Evolutionary conservation across 108 stramenopile genomes (phyloP).

Genomic region (Cylindrotheca fusiformis): DNA sequence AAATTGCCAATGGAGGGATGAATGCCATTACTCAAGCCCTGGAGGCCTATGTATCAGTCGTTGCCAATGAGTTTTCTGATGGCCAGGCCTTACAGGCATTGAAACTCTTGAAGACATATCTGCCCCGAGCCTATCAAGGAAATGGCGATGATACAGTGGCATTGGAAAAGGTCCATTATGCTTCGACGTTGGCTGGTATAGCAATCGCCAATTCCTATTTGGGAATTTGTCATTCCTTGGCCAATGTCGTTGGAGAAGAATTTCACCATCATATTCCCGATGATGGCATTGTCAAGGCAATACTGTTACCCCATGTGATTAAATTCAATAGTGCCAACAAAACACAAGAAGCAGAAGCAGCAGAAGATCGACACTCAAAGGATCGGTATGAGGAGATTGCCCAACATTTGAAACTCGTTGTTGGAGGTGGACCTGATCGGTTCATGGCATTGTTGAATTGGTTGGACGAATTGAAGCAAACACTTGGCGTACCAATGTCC

Average conservation of each 20-base stretch:
- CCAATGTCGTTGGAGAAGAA: slow-evolving; percentile 25
- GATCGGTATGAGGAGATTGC: slow-evolving; percentile 32
- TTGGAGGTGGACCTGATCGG: slow-evolving; percentile 14
- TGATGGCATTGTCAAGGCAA: slow-evolving; percentile 24
- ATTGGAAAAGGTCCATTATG: slow-evolving; percentile 25
- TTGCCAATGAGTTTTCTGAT: slow-evolving; percentile 33
- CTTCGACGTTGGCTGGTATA: slow-evolving; percentile 35
- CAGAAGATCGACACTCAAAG: slow-evolving; percentile 18
- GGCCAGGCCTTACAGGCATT: slow-evolving; percentile 31
- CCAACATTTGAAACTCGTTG: slow-evolving; percentile 18
- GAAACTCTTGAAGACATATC: slow-evolving; percentile 27
- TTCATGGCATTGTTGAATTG: slow-evolving; percentile 8
- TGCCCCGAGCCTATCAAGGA: slow-evolving; percentile 20
- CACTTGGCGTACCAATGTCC: slow-evolving; percentile 20
- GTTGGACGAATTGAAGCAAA: slow-evolving; percentile 21
- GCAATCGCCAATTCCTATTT: slow-evolving; percentile 35
- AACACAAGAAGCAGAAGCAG: slow-evolving; percentile 21
- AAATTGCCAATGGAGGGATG: slow-evolving; percentile 26
- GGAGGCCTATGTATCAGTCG: slow-evolving; percentile 43
- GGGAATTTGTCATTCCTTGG: slow-evolving; percentile 36
- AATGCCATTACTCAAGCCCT: slow-evolving; percentile 34
- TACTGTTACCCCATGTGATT: slow-evolving; percentile 31
- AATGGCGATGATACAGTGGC: slow-evolving; percentile 9
- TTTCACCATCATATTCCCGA: slow-evolving; percentile 27
- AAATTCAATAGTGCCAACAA: slow-evolving; percentile 20